Conservation (phyloP, 495 filamentous ascomycete genomes). For the Aspergillus carlsbadensis region DNA sequence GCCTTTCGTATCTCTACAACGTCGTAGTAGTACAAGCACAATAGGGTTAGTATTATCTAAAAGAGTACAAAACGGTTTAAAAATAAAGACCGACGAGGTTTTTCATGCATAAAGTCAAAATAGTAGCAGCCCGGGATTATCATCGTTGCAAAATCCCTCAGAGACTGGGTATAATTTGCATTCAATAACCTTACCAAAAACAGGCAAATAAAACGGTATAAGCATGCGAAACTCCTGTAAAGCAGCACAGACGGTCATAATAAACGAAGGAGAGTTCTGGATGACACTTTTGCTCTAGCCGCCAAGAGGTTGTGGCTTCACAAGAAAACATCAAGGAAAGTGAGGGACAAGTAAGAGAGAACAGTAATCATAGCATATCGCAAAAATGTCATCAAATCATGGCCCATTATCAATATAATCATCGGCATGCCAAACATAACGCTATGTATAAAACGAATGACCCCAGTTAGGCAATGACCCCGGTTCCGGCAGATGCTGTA, state of each 20-base stretch:
- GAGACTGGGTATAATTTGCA: constrained; percentile 10
- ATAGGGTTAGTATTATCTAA: too few species aligned
- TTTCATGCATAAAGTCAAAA: constrained; percentile 1
- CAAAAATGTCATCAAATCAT: constrained; percentile 7
- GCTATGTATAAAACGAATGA: too few species aligned
- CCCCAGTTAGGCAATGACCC: constrained; percentile 29
- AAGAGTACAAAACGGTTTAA: too few species aligned
- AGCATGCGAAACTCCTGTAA: neutral
- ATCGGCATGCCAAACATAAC: neutral
- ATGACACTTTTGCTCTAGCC: constrained; percentile 8
- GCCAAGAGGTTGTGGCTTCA: neutral
- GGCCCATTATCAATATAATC: constrained; percentile 4
- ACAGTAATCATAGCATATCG: neutral
- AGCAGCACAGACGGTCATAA: neutral
- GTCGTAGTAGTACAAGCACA: too few species aligned
- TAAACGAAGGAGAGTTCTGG: constrained; percentile 1
- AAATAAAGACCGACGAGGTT: too few species aligned
- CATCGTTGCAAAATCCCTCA: neutral
- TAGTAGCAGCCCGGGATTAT: constrained; percentile 1
- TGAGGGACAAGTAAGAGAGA: neutral
- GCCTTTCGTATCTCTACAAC: constrained; percentile 6
- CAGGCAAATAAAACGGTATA: neutral
- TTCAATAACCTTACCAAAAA: neutral
- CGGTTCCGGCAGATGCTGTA: constrained; percentile 36
- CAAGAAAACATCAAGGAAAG: neutral